These are phyloP conservation scores for Aspergillus coremiiformis DNA, from an alignment of 495 filamentous ascomycete species.

Conservation along the genomic window DNA sequence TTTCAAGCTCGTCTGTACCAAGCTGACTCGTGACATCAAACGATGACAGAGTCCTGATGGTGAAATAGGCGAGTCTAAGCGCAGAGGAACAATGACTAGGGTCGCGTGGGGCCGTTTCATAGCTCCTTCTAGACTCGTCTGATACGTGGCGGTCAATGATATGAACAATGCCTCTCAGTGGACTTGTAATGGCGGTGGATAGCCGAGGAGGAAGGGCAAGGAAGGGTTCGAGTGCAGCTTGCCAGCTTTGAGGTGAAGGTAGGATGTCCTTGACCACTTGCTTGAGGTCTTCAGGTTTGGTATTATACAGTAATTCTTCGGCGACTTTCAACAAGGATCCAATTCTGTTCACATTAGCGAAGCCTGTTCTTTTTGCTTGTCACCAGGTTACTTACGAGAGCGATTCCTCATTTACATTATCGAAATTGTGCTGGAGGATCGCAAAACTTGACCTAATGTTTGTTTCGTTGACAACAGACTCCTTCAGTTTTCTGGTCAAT, in stretches of 20 bases:
- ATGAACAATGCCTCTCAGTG: slow-evolving; percentile 62
- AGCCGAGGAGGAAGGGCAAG: slow-evolving; percentile 49
- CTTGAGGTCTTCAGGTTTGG: slow-evolving; percentile 21
- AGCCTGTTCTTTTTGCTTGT: neutral
- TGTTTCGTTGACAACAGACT: slow-evolving; percentile 28
- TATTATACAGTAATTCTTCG: slow-evolving; percentile 40
- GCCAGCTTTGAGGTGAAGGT: slow-evolving; percentile 44
- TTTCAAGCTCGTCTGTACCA: slow-evolving; percentile 25
- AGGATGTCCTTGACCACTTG: slow-evolving; percentile 37
- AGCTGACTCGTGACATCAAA: slow-evolving; percentile 24
- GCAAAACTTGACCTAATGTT: slow-evolving; percentile 37
- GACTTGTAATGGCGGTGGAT: slow-evolving; percentile 64
- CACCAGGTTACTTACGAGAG: slow-evolving; percentile 37
- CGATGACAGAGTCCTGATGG: slow-evolving; percentile 45
- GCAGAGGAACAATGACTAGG: slow-evolving; percentile 59
- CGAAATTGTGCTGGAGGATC: slow-evolving; percentile 46
- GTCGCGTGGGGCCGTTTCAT: slow-evolving; percentile 47
- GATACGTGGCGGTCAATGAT: slow-evolving; percentile 42
- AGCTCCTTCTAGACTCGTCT: slow-evolving; percentile 17
- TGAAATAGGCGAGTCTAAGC: slow-evolving; percentile 66
- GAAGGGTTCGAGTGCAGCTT: slow-evolving; percentile 49
- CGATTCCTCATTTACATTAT: slow-evolving; percentile 44
- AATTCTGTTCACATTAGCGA: slow-evolving; percentile 32
- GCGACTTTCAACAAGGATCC: slow-evolving; percentile 50
- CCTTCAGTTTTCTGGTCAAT: slow-evolving; percentile 36